phyloP scores from a whole-genome alignment of 805 yeast species.

The Zygotorulaspora sp. region DNA sequence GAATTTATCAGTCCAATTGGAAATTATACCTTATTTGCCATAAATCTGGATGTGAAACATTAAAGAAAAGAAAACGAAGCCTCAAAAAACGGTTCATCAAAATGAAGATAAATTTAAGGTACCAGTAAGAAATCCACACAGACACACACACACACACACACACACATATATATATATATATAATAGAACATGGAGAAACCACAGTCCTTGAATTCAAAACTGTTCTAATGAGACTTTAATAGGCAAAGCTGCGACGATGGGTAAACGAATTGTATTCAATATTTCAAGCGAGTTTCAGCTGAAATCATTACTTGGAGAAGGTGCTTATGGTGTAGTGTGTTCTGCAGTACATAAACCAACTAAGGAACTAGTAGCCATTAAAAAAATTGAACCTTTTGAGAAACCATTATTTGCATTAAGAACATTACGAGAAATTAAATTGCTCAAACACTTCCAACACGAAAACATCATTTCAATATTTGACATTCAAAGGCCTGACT shows the following conservation, averaged over 20 bases:
- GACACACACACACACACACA: not conserved
- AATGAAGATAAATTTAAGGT: no score
- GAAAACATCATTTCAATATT: slow-evolving; percentile 87
- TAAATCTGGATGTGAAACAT: not conserved
- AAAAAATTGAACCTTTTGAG: slow-evolving; percentile 89
- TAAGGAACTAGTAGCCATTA: slow-evolving; percentile 87
- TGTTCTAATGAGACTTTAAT: not conserved
- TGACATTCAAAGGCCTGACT: slow-evolving; percentile 81
- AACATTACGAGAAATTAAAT: slow-evolving; percentile 83
- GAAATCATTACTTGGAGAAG: slow-evolving; percentile 84
- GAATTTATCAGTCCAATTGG: no score
- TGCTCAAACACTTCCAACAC: slow-evolving; percentile 84
- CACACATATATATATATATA: slow-evolving; percentile 1
- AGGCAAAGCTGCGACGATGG: slow-evolving; percentile 28
- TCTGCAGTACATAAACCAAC: slow-evolving; percentile 84
- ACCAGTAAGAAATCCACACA: not conserved
- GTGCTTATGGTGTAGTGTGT: slow-evolving; percentile 94
- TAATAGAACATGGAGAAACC: not conserved
- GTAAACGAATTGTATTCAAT: slow-evolving; percentile 58
- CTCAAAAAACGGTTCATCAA: no score
- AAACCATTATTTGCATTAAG: slow-evolving; percentile 83
- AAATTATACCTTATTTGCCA: no score
- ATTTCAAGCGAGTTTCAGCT: slow-evolving; percentile 85
- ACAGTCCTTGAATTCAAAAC: no score
- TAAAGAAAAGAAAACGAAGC: not conserved